These are phyloP conservation scores for Aspergillus indologenus DNA, from an alignment of 495 filamentous ascomycete species.

Conservation along the genomic window DNA sequence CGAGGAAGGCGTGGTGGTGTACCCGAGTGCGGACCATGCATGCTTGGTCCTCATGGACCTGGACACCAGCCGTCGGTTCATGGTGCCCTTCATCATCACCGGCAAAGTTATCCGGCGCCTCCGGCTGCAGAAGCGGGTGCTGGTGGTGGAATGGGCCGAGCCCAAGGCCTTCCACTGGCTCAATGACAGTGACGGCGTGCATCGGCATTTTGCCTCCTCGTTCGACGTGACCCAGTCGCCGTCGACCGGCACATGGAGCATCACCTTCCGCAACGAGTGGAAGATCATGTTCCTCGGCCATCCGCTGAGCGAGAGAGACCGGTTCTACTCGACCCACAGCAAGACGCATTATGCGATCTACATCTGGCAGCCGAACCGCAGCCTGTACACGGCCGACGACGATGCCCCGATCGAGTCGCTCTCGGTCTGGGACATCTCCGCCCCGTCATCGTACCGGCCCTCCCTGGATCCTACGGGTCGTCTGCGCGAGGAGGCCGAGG, in stretches of 20 bases:
- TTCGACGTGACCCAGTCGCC: constrained; percentile 46
- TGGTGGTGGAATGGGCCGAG: constrained; percentile 68
- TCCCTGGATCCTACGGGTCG: constrained; percentile 51
- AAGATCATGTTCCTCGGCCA: constrained; percentile 63
- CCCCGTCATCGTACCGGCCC: constrained; percentile 51
- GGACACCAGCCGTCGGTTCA: constrained; percentile 37
- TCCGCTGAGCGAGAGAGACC: constrained; percentile 55
- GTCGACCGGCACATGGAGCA: constrained; percentile 36
- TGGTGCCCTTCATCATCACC: constrained; percentile 53
- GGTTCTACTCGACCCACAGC: constrained; percentile 64
- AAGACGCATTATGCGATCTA: constrained; percentile 64
- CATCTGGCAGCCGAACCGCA: constrained; percentile 62
- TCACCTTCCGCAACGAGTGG: constrained; percentile 63
- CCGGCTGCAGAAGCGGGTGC: constrained; percentile 51
- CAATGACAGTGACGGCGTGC: constrained; percentile 54
- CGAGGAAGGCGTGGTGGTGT: constrained; percentile 59
- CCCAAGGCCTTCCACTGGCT: constrained; percentile 53
- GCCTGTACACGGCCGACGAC: constrained; percentile 53
- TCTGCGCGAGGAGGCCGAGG: constrained; percentile 30
- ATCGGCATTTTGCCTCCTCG: constrained; percentile 63
- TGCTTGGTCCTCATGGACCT: constrained; percentile 55
- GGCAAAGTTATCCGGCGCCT: constrained; percentile 57
- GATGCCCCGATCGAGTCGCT: constrained; percentile 60
- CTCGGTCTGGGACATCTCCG: constrained; percentile 65
- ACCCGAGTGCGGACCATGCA: constrained; percentile 41